phyloP scores from a whole-genome alignment of 73 alveolate species.

The Paramecium pentaurelia region DNA sequence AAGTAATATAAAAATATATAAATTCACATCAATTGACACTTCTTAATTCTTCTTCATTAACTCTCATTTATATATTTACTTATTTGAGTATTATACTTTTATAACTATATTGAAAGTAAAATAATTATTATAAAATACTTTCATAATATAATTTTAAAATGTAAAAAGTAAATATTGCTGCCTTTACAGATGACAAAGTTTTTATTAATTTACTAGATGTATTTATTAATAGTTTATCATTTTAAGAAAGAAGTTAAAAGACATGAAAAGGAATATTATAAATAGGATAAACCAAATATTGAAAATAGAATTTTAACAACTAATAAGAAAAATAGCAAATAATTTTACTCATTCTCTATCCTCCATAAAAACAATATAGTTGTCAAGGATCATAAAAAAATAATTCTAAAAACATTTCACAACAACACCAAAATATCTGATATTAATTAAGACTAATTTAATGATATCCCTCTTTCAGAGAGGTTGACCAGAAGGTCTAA shows the following conservation, averaged over 20 bases:
- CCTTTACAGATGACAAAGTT: not conserved
- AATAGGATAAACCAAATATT: not conserved
- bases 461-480: not conserved
- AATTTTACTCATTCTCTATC: not conserved
- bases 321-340: not conserved
- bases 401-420: not conserved
- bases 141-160: not conserved
- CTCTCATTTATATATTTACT: not conserved
- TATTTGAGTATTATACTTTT: not conserved
- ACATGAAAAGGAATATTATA: not conserved
- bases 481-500: not conserved
- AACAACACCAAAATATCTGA: not conserved
- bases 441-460: not conserved
- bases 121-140: not conserved
- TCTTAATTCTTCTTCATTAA: not conserved
- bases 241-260: not conserved
- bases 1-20: not conserved
- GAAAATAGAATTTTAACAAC: not conserved
- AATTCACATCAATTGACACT: not conserved
- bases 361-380: not conserved
- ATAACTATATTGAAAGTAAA: not conserved
- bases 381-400: not conserved
- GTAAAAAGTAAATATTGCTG: not conserved
- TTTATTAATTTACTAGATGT: not conserved
- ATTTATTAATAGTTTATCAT: not conserved